These are phyloP conservation scores for Astrothelium subdiscretum DNA, from an alignment of 495 filamentous ascomycete genomes.

Conservation along the genomic window DNA sequence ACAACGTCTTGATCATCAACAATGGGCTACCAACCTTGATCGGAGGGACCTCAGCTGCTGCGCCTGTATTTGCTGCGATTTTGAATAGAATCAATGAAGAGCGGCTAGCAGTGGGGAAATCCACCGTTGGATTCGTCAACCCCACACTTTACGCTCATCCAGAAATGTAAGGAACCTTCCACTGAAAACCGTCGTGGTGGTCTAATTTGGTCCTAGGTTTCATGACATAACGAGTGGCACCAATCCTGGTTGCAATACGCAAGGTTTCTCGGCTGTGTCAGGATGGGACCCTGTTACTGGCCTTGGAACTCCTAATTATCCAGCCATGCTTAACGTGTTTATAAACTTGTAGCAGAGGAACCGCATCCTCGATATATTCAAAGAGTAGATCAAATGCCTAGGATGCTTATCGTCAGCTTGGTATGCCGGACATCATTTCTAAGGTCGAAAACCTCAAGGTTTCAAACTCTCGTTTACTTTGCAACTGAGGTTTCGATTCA, in stretches of 20 bases:
- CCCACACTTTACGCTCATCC: slow-evolving; percentile 50
- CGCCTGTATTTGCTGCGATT: slow-evolving; percentile 29
- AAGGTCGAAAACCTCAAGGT: too few relatives aligned
- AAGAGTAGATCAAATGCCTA: too few relatives aligned
- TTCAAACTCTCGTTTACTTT: too few relatives aligned
- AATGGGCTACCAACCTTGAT: slow-evolving; percentile 6
- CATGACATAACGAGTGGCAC: slow-evolving; percentile 6
- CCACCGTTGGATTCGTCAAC: slow-evolving; percentile 50
- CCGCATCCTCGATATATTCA: too few relatives aligned
- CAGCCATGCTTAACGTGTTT: slow-evolving; percentile 6
- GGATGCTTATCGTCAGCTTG: too few relatives aligned
- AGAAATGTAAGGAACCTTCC: slow-evolving; percentile 22
- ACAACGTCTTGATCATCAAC: slow-evolving; percentile 8
- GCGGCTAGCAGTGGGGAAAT: slow-evolving; percentile 41
- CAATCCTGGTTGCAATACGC: slow-evolving; percentile 3
- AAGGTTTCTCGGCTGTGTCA: background rate
- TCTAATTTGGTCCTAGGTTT: too few relatives aligned
- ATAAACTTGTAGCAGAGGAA: slow-evolving; percentile 5
- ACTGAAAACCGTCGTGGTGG: too few relatives aligned
- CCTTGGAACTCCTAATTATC: slow-evolving; percentile 8
- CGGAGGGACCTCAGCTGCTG: slow-evolving; percentile 10
- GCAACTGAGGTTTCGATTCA: too few relatives aligned
- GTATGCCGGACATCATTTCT: too few relatives aligned
- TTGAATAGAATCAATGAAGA: slow-evolving; percentile 54
- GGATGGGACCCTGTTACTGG: slow-evolving; percentile 6